phyloP scores from a whole-genome alignment of 441 rosid genomes.

The Aleurites moluccanus region DNA sequence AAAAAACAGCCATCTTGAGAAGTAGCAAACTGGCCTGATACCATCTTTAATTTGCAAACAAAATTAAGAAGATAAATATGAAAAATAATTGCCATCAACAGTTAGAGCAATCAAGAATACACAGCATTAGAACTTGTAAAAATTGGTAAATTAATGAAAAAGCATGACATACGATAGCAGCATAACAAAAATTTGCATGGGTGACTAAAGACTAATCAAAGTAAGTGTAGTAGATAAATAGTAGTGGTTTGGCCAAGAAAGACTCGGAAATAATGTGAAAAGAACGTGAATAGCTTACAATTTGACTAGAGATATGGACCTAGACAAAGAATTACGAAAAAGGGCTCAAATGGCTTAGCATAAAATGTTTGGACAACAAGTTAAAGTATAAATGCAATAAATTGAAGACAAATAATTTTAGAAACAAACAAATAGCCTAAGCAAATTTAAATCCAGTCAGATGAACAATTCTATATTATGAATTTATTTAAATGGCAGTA shows the following conservation, averaged over 20 bases:
- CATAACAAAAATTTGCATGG: background rate
- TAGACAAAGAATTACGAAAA: background rate
- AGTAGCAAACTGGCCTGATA: background rate
- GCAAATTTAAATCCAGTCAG: background rate
- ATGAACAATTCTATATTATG: background rate
- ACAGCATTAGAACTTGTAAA: background rate
- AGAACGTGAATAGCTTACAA: background rate
- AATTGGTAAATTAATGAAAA: background rate
- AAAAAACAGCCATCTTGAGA: constrained; percentile 1
- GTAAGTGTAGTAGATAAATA: background rate
- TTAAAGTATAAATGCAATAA: background rate
- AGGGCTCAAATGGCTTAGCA: background rate
- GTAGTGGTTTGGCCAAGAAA: background rate
- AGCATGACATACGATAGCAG: background rate
- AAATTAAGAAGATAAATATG: background rate
- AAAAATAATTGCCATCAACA: background rate
- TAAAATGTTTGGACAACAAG: background rate
- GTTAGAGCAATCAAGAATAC: background rate
- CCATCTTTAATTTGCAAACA: background rate
- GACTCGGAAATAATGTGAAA: background rate
- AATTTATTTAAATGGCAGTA: background rate
- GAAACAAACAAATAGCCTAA: background rate
- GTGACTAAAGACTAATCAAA: background rate
- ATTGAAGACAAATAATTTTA: background rate
- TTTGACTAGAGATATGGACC: background rate